Percentiles rank a stretch among this genome's conserved stretches.
phyloP scores from a whole-genome alignment of 139 green algal species.

The Closterium sp. region DNA sequence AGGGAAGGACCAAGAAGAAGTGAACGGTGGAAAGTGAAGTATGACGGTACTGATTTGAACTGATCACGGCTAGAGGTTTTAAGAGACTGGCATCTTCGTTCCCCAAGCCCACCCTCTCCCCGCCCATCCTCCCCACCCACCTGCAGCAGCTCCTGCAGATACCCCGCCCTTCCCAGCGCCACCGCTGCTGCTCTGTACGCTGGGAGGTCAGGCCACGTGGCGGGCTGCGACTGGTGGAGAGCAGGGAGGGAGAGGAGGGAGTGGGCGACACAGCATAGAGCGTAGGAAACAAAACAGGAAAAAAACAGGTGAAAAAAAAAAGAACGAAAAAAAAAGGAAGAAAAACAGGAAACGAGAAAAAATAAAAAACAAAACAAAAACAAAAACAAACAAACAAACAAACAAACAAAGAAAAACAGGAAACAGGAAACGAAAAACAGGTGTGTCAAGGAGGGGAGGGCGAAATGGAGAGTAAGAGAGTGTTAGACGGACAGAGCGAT shows the following conservation, averaged over 20 bases:
- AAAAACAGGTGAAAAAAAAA: too few species aligned
- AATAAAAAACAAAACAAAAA: too few species aligned
- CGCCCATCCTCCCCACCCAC: neutral
- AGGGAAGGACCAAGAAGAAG: neutral
- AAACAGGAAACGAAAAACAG: too few species aligned
- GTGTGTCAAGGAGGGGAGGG: too few species aligned
- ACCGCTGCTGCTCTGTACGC: conserved; percentile 12
- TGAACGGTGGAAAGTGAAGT: neutral
- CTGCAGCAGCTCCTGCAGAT: conserved; percentile 24
- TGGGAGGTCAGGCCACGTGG: conserved; percentile 24
- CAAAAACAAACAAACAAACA: too few species aligned
- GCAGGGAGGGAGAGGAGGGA: neutral
- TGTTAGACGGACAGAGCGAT: neutral
- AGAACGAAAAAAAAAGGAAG: too few species aligned
- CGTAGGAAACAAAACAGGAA: too few species aligned
- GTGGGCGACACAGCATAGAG: neutral
- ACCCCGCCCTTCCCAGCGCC: conserved; percentile 16
- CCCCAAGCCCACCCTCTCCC: neutral
- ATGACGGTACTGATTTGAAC: too few species aligned
- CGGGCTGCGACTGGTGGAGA: neutral
- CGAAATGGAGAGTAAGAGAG: neutral
- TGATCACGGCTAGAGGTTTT: too few species aligned
- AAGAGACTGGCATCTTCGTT: neutral
- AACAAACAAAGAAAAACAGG: too few species aligned
- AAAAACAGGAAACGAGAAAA: too few species aligned